These are phyloP conservation scores for Anthoceros angustus DNA, from an alignment of 225 moss, liverwort and hornwort genomes.

Conservation along the genomic window DNA sequence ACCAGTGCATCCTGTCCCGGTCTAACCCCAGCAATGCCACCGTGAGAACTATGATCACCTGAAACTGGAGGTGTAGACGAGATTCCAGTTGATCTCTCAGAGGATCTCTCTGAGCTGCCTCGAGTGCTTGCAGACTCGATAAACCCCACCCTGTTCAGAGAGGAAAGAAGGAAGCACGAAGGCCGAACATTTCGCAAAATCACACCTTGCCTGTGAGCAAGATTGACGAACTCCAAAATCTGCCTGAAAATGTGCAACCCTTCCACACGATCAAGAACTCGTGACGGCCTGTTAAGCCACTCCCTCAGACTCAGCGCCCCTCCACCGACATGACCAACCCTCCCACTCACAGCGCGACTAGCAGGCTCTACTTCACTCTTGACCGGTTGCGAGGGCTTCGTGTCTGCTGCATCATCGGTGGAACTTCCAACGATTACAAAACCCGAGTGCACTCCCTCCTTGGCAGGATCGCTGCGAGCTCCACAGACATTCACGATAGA, in stretches of 20 bases:
- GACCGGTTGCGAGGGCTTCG: not conserved
- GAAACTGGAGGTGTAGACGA: slow-evolving; percentile 21
- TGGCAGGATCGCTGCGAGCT: not conserved
- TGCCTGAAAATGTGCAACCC: slow-evolving; percentile 87
- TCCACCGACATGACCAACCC: not conserved
- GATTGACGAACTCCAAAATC: slow-evolving; percentile 84
- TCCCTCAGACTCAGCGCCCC: slow-evolving; percentile 69
- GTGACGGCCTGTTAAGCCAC: slow-evolving; percentile 53
- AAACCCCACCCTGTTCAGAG: slow-evolving; percentile 73
- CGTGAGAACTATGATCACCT: slow-evolving; percentile 19
- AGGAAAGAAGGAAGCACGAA: slow-evolving; percentile 77
- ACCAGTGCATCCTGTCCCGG: slow-evolving; percentile 7
- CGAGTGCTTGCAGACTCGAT: slow-evolving; percentile 71
- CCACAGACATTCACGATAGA: not conserved
- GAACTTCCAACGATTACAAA: not conserved
- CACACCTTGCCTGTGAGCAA: slow-evolving; percentile 75
- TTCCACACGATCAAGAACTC: slow-evolving; percentile 60
- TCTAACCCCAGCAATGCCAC: slow-evolving; percentile 11
- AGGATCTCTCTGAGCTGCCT: slow-evolving; percentile 62
- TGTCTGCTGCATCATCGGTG: not conserved
- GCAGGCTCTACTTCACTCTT: not conserved
- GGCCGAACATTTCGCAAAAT: slow-evolving; percentile 89
- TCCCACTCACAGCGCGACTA: not conserved
- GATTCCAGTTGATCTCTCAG: slow-evolving; percentile 46
- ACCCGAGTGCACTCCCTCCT: not conserved